Percentiles rank a stretch among this genome's conserved stretches.
Evolutionary conservation across 2,329 filamentous ascomycete genomes (phyloP).

Genomic region (Setomelanomma holmii): DNA sequence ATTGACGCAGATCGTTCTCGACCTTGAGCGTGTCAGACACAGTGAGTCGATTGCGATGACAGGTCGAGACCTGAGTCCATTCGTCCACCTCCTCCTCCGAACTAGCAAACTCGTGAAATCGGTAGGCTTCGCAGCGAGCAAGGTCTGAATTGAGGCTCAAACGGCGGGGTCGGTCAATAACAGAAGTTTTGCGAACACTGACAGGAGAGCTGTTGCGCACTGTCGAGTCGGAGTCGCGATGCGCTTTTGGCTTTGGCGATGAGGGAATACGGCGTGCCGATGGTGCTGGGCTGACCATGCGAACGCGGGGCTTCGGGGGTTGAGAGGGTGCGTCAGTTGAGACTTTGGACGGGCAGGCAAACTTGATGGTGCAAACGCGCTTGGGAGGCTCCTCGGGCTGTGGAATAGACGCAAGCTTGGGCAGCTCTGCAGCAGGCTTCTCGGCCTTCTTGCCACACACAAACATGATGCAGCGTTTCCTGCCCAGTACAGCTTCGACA

Average conservation of each 20-base stretch:
- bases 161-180: conserved; percentile 41
- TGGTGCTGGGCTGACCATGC: conserved; percentile 56
- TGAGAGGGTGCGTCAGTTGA: conserved; percentile 50
- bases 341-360: conserved; percentile 69
- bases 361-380: conserved; percentile 73
- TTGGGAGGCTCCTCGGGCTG: conserved; percentile 49
- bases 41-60: conserved; percentile 75
- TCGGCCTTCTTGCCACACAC: conserved; percentile 70
- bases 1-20: conserved; percentile 84
- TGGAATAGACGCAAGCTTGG: conserved; percentile 26
- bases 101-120: conserved; percentile 91
- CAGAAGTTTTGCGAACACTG: conserved; percentile 49
- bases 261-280: conserved; percentile 27
- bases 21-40: conserved; percentile 89
- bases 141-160: conserved; percentile 50
- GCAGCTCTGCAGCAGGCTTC: conserved; percentile 44
- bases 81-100: conserved; percentile 86
- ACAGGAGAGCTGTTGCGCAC: conserved; percentile 58
- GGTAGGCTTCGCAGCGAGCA: conserved; percentile 61
- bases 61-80: conserved; percentile 79
- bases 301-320: conserved; percentile 46
- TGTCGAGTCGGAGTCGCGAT: conserved; percentile 60
- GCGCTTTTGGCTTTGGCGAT: conserved; percentile 45
- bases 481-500: conserved; percentile 69
- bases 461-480: conserved; percentile 92